Evolutionary conservation across 1,284 basidiomycete genomes (phyloP), one percentile per base, ranked within the genome.

Genomic region (Gymnopus androsaceus): DNA sequence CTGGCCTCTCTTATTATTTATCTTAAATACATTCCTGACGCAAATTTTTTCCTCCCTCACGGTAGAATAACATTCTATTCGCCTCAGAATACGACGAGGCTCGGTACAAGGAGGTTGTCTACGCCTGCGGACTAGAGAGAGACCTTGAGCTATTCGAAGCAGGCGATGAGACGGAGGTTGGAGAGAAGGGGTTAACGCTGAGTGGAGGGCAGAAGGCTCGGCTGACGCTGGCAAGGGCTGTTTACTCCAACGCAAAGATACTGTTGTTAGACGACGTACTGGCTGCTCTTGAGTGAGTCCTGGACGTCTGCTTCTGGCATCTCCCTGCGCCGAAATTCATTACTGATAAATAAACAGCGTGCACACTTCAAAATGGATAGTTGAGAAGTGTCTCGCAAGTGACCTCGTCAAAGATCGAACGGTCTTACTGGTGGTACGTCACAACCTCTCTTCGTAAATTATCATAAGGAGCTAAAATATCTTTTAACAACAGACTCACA

Each of bases 61-160:
- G 80, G 2, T 12, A 75, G 64, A 85, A 92, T 48, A 96, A 95
- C 64, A 94, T 96, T 59, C 63, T 94, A 27, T 96, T 95, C 69
- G 87, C 89, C 31, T 74, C 87, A 3, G 83, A 86, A 0, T 92
- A 81, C 61, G 80, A 90, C 58, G 81, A 86, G 64, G 76, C 78
- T 37, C 81, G 94, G 1, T 95, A 95, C 66, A 77, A 84, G 56
- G 81, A 81, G 61, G 85, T 85, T 46, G 63, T 84, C 12, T 65
- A 75, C n/a, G 80, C 81, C 58, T 85, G 84, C 59, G 83, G 74
- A 0, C 67, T 87, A 25, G 74, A 77, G 59, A 74, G 76, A 21
- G 85, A 87, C 61, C 67, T 87, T 14, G 45, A 31, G 11, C 40
- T 65, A 34, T 76, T 92, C 45, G 87, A 90, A 67, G 87, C 88